Conservation (phyloP, 2,329 filamentous ascomycete genomes). For the Monosporascus ibericus region DNA sequence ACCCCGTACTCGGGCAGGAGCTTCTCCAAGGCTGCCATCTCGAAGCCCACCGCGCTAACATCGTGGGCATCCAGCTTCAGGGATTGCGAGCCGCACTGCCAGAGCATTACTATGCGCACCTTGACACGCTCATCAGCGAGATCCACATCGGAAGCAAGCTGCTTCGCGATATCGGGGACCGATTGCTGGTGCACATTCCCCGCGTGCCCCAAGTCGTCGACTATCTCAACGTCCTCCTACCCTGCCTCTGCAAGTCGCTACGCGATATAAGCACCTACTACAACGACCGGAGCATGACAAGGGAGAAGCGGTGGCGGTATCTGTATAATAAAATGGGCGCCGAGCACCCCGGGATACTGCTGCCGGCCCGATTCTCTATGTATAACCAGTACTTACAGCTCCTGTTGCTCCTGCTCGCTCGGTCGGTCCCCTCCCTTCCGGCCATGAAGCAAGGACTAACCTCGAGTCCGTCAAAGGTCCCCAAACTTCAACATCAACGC, state of each 20-base stretch:
- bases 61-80: conserved; percentile 41
- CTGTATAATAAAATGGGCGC: conserved; percentile 53
- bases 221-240: conserved; percentile 51
- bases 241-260: conserved; percentile 47
- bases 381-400: conserved; percentile 50
- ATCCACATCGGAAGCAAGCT: conserved; percentile 37
- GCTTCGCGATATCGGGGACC: conserved; percentile 49
- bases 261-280: conserved; percentile 47
- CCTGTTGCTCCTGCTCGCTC: conserved; percentile 44
- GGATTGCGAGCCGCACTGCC: conserved; percentile 40
- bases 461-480: conserved; percentile 26
- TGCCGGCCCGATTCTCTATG: conserved; percentile 48
- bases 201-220: conserved; percentile 46
- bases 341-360: conserved; percentile 43
- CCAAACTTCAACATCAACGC: conserved; percentile 50
- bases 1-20: conserved; percentile 17
- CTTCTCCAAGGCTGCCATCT: conserved; percentile 47
- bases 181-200: conserved; percentile 43
- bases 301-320: conserved; percentile 47
- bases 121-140: conserved; percentile 42
- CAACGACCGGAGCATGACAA: conserved; percentile 41
- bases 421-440: conserved; percentile 29
- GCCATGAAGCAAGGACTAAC: not conserved
- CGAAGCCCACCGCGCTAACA: conserved; percentile 48
- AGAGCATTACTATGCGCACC: conserved; percentile 38